Conservation (phyloP, 2,329 filamentous ascomycete species). For the Fusarium annulatum region DNA sequence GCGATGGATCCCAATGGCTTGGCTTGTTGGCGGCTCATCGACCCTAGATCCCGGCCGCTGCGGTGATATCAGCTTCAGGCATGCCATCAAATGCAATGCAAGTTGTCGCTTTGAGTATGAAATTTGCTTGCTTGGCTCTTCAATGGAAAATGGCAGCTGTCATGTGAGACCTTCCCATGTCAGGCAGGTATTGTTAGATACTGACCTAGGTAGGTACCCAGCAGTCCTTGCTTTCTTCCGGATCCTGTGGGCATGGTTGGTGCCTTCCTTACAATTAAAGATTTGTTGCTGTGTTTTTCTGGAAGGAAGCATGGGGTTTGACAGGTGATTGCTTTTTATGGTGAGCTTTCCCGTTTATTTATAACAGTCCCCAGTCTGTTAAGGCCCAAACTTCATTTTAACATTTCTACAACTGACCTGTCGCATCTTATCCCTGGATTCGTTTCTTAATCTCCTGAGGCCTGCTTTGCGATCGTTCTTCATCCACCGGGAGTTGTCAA, state of each 20-base stretch:
- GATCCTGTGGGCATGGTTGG: neutral
- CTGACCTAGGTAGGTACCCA: neutral
- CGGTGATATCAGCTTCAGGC: neutral
- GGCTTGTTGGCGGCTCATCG: neutral
- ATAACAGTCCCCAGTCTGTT: neutral
- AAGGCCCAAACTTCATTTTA: slow-evolving; percentile 1
- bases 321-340: slow-evolving; percentile 15
- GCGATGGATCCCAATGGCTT: neutral
- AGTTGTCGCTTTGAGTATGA: neutral
- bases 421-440: neutral
- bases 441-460: neutral
- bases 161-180: slow-evolving; percentile 15
- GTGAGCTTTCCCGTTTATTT: neutral
- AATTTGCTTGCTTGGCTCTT: neutral
- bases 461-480: neutral
- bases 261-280: neutral
- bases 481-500: neutral
- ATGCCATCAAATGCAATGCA: neutral
- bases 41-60: neutral
- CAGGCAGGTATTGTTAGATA: neutral
- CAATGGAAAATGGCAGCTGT: slow-evolving; percentile 9
- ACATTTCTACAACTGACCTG: neutral
- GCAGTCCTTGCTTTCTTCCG: neutral
- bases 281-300: slow-evolving; percentile 15
- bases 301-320: slow-evolving; percentile 17